These are phyloP conservation scores for Nicotiana benthamiana DNA, from an alignment of 257 asterid genomes.

Conservation along the genomic window DNA sequence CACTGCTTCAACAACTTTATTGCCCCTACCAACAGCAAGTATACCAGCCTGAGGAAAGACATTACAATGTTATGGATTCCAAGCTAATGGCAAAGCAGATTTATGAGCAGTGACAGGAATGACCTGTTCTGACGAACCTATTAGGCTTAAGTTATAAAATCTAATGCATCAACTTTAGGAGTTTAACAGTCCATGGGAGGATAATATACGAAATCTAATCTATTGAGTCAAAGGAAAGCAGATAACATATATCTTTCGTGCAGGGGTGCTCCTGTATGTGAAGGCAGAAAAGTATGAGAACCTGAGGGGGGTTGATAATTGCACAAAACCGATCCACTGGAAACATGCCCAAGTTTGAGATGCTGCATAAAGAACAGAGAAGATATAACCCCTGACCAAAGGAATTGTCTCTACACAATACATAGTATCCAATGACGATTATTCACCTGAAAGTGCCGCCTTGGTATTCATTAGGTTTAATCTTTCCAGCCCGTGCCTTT, in stretches of 20 bases:
- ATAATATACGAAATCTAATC: constrained; percentile 5
- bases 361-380: constrained; percentile 46
- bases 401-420: neutral
- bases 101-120: neutral
- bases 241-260: neutral
- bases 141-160: neutral
- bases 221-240: neutral
- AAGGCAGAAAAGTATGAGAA: constrained; percentile 27
- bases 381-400: constrained; percentile 11
- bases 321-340: constrained; percentile 97
- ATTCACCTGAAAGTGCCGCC: constrained; percentile 98
- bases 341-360: constrained; percentile 98
- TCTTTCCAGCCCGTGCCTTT: constrained; percentile 85
- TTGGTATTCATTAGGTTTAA: constrained; percentile 93
- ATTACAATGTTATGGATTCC: constrained; percentile 13
- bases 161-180: neutral
- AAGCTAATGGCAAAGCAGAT: neutral
- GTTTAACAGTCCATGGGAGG: neutral
- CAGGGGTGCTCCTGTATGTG: neutral
- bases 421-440: neutral
- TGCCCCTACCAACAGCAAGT: constrained; percentile 96
- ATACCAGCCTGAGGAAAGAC: constrained; percentile 79
- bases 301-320: constrained; percentile 98
- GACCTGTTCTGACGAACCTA: neutral
- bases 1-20: constrained; percentile 82